Percentiles rank a stretch among this genome's conserved stretches.
Evolutionary conservation across 768 basidiomycete species (phyloP).

Genomic region (Trametes meyenii): DNA sequence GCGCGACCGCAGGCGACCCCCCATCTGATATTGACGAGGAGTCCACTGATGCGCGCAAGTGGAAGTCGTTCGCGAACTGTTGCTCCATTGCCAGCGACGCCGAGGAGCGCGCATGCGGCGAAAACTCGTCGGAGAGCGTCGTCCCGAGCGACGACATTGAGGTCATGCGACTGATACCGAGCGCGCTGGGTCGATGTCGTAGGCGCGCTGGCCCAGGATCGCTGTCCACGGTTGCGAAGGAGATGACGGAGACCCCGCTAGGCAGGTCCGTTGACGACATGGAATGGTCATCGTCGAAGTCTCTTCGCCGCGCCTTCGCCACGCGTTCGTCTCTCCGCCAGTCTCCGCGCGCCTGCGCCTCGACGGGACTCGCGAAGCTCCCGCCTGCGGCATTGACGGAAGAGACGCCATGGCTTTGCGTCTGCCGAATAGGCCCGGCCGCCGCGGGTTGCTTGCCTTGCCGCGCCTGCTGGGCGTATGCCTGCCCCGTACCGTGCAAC

Average conservation of each 20-base stretch:
- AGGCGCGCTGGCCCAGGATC: conserved; percentile 79
- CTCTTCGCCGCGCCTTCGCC: conserved; percentile 77
- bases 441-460: conserved; percentile 49
- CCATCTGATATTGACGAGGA: conserved; percentile 61
- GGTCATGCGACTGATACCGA: conserved; percentile 73
- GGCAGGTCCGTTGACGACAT: conserved; percentile 89
- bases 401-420: conserved; percentile 45
- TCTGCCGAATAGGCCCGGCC: conserved; percentile 67
- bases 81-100: conserved; percentile 79
- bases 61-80: conserved; percentile 75
- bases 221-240: conserved; percentile 82
- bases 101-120: conserved; percentile 74
- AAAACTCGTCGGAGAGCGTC: conserved; percentile 69
- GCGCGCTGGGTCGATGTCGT: conserved; percentile 62
- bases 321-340: conserved; percentile 56
- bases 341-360: conserved; percentile 44
- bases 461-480: conserved; percentile 27
- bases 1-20: conserved; percentile 64
- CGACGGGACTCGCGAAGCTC: conserved; percentile 41
- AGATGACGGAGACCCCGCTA: conserved; percentile 77
- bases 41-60: conserved; percentile 69
- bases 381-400: conserved; percentile 67
- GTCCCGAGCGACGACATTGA: conserved; percentile 77
- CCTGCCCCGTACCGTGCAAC: conserved; percentile 47
- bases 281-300: conserved; percentile 89